Evolutionary conservation across 805 yeast species (phyloP).

Genomic region (Candida qinlingensis): DNA sequence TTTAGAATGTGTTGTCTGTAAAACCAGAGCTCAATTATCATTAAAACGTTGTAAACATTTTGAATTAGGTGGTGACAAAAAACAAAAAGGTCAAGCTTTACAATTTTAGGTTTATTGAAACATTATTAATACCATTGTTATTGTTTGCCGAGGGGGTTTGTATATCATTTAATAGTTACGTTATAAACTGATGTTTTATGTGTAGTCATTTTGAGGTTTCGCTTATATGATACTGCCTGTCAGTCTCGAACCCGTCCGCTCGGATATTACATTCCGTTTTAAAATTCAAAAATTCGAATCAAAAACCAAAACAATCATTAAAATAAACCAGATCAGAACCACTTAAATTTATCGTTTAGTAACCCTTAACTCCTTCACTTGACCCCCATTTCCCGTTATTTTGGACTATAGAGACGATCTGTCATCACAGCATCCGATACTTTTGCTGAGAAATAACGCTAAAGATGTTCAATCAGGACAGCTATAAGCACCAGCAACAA

Average conservation of each 20-base stretch:
- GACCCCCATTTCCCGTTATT: too few species aligned
- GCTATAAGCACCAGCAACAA: slow-evolving; percentile 12
- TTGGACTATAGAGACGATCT: too few species aligned
- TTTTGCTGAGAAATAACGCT: background rate
- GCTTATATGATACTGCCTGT: background rate
- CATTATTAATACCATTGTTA: slow-evolving; percentile 12
- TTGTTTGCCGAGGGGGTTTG: slow-evolving; percentile 22
- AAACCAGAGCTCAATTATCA: slow-evolving; percentile 96
- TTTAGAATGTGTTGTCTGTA: slow-evolving; percentile 97
- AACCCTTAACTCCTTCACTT: too few species aligned
- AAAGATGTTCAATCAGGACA: slow-evolving; percentile 17
- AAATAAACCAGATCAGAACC: background rate
- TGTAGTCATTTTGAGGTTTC: background rate
- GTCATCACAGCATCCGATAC: background rate
- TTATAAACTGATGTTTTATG: slow-evolving; percentile 7
- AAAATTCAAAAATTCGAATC: background rate
- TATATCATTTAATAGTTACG: slow-evolving; percentile 18
- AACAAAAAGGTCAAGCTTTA: slow-evolving; percentile 99
- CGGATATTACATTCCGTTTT: background rate
- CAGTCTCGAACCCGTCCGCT: background rate
- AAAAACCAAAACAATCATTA: background rate
- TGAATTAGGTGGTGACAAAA: slow-evolving; percentile 99
- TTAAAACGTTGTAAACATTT: slow-evolving; percentile 99
- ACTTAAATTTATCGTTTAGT: too few species aligned
- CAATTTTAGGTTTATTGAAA: slow-evolving; percentile 69